Percentiles rank a stretch among this genome's conserved stretches.
These are phyloP conservation scores for Taphrina wiesneri DNA, from an alignment of 1,139 yeast species.

Conservation along the genomic window DNA sequence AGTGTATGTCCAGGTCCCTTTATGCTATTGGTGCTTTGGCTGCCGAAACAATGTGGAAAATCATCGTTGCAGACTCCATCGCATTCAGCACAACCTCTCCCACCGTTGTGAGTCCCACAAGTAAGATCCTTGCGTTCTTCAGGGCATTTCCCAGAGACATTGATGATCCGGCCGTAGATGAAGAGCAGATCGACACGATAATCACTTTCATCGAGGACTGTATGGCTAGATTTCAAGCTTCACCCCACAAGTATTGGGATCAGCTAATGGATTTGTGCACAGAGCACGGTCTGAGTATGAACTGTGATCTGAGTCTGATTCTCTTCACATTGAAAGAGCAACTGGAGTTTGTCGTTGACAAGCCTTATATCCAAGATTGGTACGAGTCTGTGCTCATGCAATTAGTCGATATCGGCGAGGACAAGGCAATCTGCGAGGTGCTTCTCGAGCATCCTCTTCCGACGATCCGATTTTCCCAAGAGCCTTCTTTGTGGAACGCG, in stretches of 20 bases:
- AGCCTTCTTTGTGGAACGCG: conserved; percentile 7
- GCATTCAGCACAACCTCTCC: neutral
- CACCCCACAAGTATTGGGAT: conserved; percentile 25
- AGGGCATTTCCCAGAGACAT: neutral
- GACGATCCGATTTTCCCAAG: neutral
- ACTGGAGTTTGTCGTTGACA: neutral
- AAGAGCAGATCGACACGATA: neutral
- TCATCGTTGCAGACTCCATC: conserved; percentile 11
- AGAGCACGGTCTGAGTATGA: neutral
- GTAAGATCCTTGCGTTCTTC: conserved; percentile 7
- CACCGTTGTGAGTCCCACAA: neutral
- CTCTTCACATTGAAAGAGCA: conserved; percentile 10
- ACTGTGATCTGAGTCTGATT: neutral
- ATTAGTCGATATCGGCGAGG: conserved; percentile 11
- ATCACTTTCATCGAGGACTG: conserved; percentile 17
- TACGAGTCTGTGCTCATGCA: neutral
- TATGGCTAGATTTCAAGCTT: conserved; percentile 20
- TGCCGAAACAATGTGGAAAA: neutral
- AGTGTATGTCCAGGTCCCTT: neutral
- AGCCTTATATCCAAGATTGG: neutral
- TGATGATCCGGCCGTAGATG: neutral
- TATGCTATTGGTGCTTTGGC: neutral
- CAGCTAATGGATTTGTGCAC: neutral
- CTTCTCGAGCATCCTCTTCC: neutral
- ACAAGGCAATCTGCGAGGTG: neutral